A percentile compares a stretch with the other conserved stretches of the same genome.
Evolutionary conservation across 1,139 yeast genomes (phyloP).

Genomic region (Geotrichum restrictum): DNA sequence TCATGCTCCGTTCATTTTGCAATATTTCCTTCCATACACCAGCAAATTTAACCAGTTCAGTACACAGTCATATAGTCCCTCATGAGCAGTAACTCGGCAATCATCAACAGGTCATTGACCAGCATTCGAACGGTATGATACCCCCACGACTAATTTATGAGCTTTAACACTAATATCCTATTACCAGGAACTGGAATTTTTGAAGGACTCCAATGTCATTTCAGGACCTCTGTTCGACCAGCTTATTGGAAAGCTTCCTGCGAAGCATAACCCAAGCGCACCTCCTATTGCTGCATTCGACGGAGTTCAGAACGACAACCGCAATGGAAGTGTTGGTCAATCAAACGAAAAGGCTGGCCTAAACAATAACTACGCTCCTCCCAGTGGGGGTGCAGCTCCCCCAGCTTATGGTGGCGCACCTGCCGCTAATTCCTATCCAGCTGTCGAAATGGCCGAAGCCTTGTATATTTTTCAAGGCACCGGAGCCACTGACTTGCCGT

Average conservation of each 20-base stretch:
- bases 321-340: neutral
- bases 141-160: neutral
- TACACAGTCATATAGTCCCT: neutral
- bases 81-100: constrained; percentile 41
- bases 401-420: constrained; percentile 25
- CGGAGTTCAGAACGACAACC: neutral
- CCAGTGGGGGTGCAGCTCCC: constrained; percentile 21
- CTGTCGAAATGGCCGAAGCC: constrained; percentile 54
- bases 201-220: constrained; percentile 72
- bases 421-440: constrained; percentile 16
- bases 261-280: constrained; percentile 53
- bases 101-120: constrained; percentile 73
- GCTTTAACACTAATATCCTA: neutral
- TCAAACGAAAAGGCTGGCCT: constrained; percentile 20
- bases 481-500: constrained; percentile 66
- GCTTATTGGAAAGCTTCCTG: constrained; percentile 54
- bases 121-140: constrained; percentile 58
- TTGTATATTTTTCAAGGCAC: constrained; percentile 66
- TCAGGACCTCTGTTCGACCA: constrained; percentile 54
- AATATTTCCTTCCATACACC: neutral
- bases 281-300: constrained; percentile 42
- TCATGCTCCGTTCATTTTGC: neutral
- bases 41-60: neutral
- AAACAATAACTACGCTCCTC: constrained; percentile 17
- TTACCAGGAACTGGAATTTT: constrained; percentile 64